Evolutionary conservation across 768 basidiomycete species (phyloP).

Genomic region (Suillus spraguei): DNA sequence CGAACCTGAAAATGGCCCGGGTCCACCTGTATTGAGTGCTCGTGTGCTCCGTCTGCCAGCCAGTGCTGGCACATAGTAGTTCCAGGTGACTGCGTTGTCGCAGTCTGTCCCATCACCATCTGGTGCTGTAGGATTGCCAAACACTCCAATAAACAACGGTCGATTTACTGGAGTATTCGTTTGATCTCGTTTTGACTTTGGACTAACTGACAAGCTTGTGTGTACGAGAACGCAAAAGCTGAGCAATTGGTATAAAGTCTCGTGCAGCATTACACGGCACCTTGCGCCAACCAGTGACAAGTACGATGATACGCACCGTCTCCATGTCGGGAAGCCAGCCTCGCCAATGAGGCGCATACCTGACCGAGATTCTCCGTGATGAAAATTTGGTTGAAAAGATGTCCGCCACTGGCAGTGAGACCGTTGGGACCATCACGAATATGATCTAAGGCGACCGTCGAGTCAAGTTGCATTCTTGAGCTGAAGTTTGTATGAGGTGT

Average conservation of each 20-base stretch:
- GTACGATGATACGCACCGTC: background rate
- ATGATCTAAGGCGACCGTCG: background rate
- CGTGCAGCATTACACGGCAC: background rate
- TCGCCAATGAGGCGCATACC: background rate
- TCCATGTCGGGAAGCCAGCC: too few species aligned
- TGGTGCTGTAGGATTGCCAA: background rate
- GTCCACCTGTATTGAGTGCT: conserved; percentile 28
- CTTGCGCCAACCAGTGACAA: background rate
- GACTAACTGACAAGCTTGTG: background rate
- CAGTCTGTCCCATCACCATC: conserved; percentile 17
- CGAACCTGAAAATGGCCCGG: conserved; percentile 24
- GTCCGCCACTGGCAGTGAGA: background rate
- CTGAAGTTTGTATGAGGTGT: too few species aligned
- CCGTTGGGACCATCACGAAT: background rate
- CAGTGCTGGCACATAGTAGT: conserved; percentile 18
- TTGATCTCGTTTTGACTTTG: too few species aligned
- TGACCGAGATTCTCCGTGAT: background rate
- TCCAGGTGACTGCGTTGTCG: conserved; percentile 17
- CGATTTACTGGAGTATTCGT: background rate
- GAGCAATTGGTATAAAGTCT: background rate
- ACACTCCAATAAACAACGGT: background rate
- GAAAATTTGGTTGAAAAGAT: background rate
- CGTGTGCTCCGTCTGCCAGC: conserved; percentile 29
- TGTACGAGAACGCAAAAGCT: too few species aligned
- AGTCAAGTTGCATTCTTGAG: background rate